These are phyloP conservation scores for Solanum dulcamara DNA, from an alignment of 257 asterid genomes.

Conservation along the genomic window DNA sequence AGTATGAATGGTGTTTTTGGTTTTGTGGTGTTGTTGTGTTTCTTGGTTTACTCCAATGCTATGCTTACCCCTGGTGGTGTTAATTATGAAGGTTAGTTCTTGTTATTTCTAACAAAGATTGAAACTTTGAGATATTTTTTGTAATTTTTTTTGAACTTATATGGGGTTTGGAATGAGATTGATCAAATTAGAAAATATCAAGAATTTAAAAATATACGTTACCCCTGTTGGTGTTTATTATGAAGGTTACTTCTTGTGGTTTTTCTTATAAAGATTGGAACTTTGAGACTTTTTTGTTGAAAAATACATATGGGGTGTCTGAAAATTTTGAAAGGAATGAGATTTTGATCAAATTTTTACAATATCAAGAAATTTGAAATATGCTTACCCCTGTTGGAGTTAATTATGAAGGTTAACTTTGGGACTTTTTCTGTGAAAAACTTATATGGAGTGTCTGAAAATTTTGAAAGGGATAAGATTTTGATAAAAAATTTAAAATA, in stretches of 20 bases:
- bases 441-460: not conserved
- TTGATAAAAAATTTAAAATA: not conserved
- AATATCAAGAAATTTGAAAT: not conserved
- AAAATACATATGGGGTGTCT: not conserved
- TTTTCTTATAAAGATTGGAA: not conserved
- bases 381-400: conserved; percentile 72
- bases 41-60: conserved; percentile 38
- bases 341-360: not conserved
- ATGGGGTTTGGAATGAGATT: not conserved
- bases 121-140: not conserved
- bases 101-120: not conserved
- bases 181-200: not conserved
- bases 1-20: conserved; percentile 15
- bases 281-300: not conserved
- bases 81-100: conserved; percentile 69
- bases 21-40: conserved; percentile 24
- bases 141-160: too few relatives aligned
- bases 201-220: conserved; percentile 14
- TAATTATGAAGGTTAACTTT: conserved; percentile 38
- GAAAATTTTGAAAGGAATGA: not conserved
- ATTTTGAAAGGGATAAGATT: not conserved
- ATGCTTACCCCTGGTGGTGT: conserved; percentile 78
- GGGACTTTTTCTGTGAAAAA: not conserved
- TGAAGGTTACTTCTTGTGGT: conserved; percentile 39
- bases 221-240: conserved; percentile 71